A percentile compares a stretch with the other conserved stretches of the same genome.
These are phyloP conservation scores for Lolium rigidum DNA, from an alignment of 176 grass and related monocot genomes.

Conservation along the genomic window DNA sequence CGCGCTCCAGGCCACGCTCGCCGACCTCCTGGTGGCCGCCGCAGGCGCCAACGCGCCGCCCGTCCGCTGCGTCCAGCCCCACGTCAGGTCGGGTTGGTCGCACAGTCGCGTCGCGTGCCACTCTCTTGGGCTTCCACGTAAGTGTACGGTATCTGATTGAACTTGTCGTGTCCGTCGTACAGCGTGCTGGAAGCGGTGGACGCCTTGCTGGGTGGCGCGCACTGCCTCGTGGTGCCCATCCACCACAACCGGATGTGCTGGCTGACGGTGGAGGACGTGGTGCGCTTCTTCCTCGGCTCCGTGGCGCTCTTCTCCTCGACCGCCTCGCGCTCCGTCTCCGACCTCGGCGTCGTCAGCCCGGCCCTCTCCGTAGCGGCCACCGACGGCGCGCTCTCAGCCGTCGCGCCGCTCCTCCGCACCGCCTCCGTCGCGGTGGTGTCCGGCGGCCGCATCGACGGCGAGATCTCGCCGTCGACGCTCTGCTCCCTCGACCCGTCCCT, in stretches of 20 bases:
- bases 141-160: not conserved
- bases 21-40: constrained; percentile 44
- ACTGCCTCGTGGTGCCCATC: constrained; percentile 59
- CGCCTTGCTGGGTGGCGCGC: constrained; percentile 64
- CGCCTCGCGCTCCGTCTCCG: constrained; percentile 54
- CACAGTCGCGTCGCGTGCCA: not conserved
- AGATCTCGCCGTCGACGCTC: constrained; percentile 72
- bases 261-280: constrained; percentile 76
- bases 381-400: constrained; percentile 39
- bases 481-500: constrained; percentile 37
- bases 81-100: constrained; percentile 58
- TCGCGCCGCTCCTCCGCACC: constrained; percentile 45
- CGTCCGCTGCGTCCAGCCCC: constrained; percentile 51
- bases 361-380: constrained; percentile 38
- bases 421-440: constrained; percentile 61
- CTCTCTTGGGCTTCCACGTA: not conserved
- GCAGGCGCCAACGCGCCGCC: constrained; percentile 5
- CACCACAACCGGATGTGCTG: constrained; percentile 52
- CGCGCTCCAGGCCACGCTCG: constrained; percentile 57
- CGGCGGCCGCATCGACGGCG: constrained; percentile 42
- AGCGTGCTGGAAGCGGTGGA: constrained; percentile 72
- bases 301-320: constrained; percentile 61
- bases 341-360: constrained; percentile 58
- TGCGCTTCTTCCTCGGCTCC: constrained; percentile 76
- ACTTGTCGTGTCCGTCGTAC: not conserved